phyloP scores from a whole-genome alignment of 2,329 filamentous ascomycete species.

The Penicillium sclerotiorum region DNA sequence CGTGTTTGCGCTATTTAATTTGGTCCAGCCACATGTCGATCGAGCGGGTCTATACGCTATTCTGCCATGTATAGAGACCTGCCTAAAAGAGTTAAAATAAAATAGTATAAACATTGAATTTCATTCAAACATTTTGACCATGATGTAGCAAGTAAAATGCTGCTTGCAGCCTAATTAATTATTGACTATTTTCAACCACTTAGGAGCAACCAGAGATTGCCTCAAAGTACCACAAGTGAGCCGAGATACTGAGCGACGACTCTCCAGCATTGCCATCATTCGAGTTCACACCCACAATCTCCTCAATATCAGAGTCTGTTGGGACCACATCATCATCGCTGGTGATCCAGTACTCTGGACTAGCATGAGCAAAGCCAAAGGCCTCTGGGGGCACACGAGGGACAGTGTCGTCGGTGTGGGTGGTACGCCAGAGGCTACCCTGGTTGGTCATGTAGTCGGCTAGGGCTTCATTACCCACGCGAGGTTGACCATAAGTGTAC shows the following conservation, averaged over 20 bases:
- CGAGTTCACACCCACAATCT: constrained; percentile 36
- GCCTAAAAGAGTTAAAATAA: too few relatives aligned
- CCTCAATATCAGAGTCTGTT: constrained; percentile 34
- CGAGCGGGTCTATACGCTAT: constrained; percentile 6
- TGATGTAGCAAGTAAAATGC: too few relatives aligned
- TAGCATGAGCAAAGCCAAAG: constrained; percentile 39
- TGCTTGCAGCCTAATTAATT: too few relatives aligned
- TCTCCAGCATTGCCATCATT: constrained; percentile 32
- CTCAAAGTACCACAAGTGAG: constrained; percentile 4
- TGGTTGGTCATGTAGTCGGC: constrained; percentile 43
- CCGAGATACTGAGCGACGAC: neutral
- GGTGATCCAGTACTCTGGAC: constrained; percentile 47
- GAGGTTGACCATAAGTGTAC: constrained; percentile 49
- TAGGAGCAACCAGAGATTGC: neutral
- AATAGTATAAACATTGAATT: too few relatives aligned
- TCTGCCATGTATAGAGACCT: too few relatives aligned
- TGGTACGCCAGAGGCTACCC: constrained; percentile 39
- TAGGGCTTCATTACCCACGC: constrained; percentile 43
- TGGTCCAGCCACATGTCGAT: constrained; percentile 11
- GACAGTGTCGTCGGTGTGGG: constrained; percentile 42
- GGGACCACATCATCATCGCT: constrained; percentile 31
- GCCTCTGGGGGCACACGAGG: constrained; percentile 40
- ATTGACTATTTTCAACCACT: too few relatives aligned
- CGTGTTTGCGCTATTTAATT: constrained; percentile 5
- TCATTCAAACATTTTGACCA: too few relatives aligned